Conservation (phyloP, 1,284 basidiomycete genomes). For the Schizophyllum commune region DNA sequence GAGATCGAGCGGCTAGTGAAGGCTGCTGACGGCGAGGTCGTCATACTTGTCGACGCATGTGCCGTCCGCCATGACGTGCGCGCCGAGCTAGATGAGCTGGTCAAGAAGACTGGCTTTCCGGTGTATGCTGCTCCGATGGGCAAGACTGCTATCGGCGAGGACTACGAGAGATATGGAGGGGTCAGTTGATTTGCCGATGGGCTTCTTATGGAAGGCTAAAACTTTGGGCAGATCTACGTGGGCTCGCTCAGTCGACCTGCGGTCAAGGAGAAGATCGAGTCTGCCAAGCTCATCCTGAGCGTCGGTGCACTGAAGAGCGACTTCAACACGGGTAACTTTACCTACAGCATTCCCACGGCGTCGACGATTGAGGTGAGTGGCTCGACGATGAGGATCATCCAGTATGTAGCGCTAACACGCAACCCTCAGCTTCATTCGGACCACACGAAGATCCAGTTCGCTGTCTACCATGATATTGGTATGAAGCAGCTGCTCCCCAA, state of each 20-base stretch:
- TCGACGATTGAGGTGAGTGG: constrained; percentile 52
- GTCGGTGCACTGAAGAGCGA: constrained; percentile 78
- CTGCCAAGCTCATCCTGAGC: constrained; percentile 75
- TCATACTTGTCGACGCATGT: constrained; percentile 89
- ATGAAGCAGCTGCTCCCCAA: constrained; percentile 69
- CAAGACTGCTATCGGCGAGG: constrained; percentile 77
- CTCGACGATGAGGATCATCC: background rate
- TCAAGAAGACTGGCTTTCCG: constrained; percentile 64
- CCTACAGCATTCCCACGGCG: constrained; percentile 55
- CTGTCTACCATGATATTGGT: constrained; percentile 51
- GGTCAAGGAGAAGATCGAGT: constrained; percentile 72
- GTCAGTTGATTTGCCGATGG: constrained; percentile 33
- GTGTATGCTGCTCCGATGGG: constrained; percentile 85
- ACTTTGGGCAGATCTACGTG: constrained; percentile 58
- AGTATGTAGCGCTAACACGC: constrained; percentile 9
- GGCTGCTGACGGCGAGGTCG: constrained; percentile 52
- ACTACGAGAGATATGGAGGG: constrained; percentile 79
- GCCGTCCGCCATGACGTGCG: constrained; percentile 72
- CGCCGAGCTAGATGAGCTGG: constrained; percentile 59
- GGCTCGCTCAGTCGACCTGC: constrained; percentile 65
- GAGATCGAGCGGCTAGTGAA: constrained; percentile 61
- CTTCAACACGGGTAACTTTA: constrained; percentile 86
- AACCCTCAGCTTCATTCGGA: constrained; percentile 69
- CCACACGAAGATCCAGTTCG: constrained; percentile 61
- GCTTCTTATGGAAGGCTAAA: background rate